Conservation (phyloP, 306 rosid species). For the Prunus davidiana region DNA sequence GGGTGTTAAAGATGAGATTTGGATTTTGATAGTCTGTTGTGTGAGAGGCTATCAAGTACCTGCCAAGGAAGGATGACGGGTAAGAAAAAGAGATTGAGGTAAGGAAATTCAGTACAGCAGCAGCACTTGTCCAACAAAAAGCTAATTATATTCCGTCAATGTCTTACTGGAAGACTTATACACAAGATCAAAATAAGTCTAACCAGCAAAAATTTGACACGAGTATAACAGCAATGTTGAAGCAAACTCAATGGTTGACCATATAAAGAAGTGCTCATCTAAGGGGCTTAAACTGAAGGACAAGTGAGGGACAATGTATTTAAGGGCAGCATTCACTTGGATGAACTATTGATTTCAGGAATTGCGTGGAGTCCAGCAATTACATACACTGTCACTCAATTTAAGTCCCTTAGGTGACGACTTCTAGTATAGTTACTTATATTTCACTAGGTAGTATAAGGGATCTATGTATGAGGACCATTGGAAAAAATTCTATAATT, state of each 20-base stretch:
- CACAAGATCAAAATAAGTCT: background rate
- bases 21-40: slow-evolving; percentile 43
- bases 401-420: background rate
- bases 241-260: background rate
- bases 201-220: background rate
- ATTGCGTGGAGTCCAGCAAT: background rate
- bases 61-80: slow-evolving; percentile 9
- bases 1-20: slow-evolving; percentile 37
- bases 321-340: background rate
- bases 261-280: background rate
- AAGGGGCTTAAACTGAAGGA: background rate
- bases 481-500: background rate
- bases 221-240: background rate
- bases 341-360: background rate
- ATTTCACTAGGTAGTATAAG: background rate
- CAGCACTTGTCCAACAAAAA: background rate
- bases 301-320: background rate
- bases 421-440: background rate
- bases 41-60: slow-evolving; percentile 47
- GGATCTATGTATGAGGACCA: background rate
- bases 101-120: background rate
- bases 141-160: background rate
- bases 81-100: background rate
- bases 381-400: background rate
- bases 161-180: background rate